These are phyloP conservation scores for Beauveria rudraprayagi DNA, from an alignment of 2,329 filamentous ascomycete genomes.

Conservation along the genomic window DNA sequence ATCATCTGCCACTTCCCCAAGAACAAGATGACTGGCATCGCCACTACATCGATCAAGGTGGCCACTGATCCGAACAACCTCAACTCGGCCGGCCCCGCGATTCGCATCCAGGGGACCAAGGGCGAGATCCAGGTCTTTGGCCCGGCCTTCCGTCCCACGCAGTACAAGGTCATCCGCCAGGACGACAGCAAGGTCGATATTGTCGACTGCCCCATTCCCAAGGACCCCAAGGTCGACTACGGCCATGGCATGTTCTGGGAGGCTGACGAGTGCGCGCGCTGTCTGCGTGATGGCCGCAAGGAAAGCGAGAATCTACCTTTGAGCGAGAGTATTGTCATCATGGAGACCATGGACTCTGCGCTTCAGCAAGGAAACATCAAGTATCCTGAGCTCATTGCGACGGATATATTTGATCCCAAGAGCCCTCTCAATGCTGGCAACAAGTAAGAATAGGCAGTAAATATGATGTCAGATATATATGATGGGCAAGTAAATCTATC, in stretches of 20 bases:
- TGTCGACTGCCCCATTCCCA: constrained; percentile 46
- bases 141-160: constrained; percentile 60
- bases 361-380: constrained; percentile 44
- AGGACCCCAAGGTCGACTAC: constrained; percentile 39
- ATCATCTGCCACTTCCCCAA: constrained; percentile 69
- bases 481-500: too few species aligned
- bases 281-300: constrained; percentile 65
- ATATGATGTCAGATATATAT: not conserved
- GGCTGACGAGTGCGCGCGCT: constrained; percentile 69
- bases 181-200: constrained; percentile 39
- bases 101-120: constrained; percentile 71
- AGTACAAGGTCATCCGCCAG: constrained; percentile 55
- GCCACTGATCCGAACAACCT: constrained; percentile 53
- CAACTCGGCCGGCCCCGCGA: constrained; percentile 53
- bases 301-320: constrained; percentile 65
- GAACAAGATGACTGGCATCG: constrained; percentile 63
- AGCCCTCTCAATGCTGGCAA: constrained; percentile 54
- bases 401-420: constrained; percentile 49
- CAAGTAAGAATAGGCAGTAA: constrained; percentile 16
- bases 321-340: constrained; percentile 74
- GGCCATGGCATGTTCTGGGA: constrained; percentile 89
- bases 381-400: constrained; percentile 50
- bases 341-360: constrained; percentile 60
- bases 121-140: constrained; percentile 77
- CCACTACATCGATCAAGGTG: constrained; percentile 57